Evolutionary conservation across 495 filamentous ascomycete species (phyloP).

Genomic region (Durotheca rogersii): DNA sequence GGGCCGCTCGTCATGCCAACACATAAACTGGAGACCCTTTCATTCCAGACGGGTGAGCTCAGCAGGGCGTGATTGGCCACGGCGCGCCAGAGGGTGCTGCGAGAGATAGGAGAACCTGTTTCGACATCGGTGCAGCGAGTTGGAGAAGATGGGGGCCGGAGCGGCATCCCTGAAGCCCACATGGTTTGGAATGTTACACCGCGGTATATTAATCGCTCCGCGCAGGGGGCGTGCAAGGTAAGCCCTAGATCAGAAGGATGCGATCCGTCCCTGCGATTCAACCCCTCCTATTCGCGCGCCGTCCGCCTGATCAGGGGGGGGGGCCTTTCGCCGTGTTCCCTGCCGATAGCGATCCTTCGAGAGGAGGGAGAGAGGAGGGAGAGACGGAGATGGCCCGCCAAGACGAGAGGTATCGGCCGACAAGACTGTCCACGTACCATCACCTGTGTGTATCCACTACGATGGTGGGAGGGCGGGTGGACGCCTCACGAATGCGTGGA

Average conservation of each 20-base stretch:
- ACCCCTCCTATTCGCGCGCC: slow-evolving; percentile 7
- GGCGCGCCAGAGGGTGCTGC: slow-evolving; percentile 12
- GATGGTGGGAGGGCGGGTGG: no score
- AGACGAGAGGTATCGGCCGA: no score
- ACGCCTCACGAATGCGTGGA: no score
- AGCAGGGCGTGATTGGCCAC: slow-evolving; percentile 3
- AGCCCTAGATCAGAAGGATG: slow-evolving; percentile 35
- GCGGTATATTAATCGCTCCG: slow-evolving; percentile 37
- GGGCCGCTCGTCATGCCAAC: slow-evolving; percentile 7
- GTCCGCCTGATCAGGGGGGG: slow-evolving; percentile 1
- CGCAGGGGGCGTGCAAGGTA: slow-evolving; percentile 29
- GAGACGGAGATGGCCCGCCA: no score
- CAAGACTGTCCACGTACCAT: no score
- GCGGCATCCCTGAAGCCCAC: slow-evolving; percentile 20
- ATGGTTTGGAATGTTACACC: slow-evolving; percentile 21
- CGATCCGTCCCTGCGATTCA: slow-evolving; percentile 29
- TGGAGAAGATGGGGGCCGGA: slow-evolving; percentile 26
- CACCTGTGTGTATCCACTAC: no score
- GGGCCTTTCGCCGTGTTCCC: no score
- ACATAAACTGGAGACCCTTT: slow-evolving; percentile 13
- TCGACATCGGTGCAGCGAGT: slow-evolving; percentile 21
- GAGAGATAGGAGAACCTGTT: slow-evolving; percentile 28
- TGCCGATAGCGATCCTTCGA: no score
- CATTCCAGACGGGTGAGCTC: slow-evolving; percentile 15
- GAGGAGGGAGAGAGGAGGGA: no score